These are phyloP conservation scores for Ascochyta viciae-villosae DNA, from an alignment of 2,329 filamentous ascomycete genomes.

Conservation along the genomic window DNA sequence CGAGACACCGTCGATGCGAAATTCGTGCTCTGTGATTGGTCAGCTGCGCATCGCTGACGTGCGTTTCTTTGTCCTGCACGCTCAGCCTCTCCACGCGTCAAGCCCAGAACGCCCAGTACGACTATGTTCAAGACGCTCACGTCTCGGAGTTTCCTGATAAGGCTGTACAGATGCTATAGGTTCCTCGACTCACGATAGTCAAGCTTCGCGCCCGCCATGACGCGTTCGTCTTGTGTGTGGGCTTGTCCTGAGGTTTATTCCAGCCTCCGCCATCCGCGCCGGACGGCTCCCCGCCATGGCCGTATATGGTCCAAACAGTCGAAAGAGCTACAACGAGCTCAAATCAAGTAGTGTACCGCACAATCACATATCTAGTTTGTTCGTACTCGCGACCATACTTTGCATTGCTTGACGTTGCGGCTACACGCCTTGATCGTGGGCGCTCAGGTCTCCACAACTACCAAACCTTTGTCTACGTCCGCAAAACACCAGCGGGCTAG, in stretches of 20 bases:
- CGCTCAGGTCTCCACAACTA: slow-evolving; percentile 11
- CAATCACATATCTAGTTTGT: background rate
- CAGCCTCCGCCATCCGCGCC: slow-evolving; percentile 23
- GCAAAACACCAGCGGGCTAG: slow-evolving; percentile 14
- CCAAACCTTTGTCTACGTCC: slow-evolving; percentile 21
- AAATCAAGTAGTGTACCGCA: slow-evolving; percentile 5
- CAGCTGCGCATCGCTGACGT: slow-evolving; percentile 5
- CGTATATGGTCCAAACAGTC: slow-evolving; percentile 24
- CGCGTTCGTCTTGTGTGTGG: slow-evolving; percentile 34
- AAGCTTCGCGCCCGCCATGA: slow-evolving; percentile 32
- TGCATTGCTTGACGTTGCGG: background rate
- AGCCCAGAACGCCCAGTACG: slow-evolving; percentile 21
- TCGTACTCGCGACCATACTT: background rate
- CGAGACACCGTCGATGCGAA: slow-evolving; percentile 7
- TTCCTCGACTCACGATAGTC: slow-evolving; percentile 12
- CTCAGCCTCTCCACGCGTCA: slow-evolving; percentile 30
- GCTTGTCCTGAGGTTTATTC: slow-evolving; percentile 25
- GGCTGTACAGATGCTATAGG: slow-evolving; percentile 15
- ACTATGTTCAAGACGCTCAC: slow-evolving; percentile 2
- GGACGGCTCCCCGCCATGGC: slow-evolving; percentile 40
- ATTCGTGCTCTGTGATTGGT: slow-evolving; percentile 19
- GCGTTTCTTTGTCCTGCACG: slow-evolving; percentile 19
- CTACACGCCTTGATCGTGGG: background rate
- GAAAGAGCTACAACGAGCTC: slow-evolving; percentile 6
- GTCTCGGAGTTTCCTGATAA: slow-evolving; percentile 21